Evolutionary conservation across 164 flowering plant species (phyloP).

Genomic region (Dillenia turbinata): DNA sequence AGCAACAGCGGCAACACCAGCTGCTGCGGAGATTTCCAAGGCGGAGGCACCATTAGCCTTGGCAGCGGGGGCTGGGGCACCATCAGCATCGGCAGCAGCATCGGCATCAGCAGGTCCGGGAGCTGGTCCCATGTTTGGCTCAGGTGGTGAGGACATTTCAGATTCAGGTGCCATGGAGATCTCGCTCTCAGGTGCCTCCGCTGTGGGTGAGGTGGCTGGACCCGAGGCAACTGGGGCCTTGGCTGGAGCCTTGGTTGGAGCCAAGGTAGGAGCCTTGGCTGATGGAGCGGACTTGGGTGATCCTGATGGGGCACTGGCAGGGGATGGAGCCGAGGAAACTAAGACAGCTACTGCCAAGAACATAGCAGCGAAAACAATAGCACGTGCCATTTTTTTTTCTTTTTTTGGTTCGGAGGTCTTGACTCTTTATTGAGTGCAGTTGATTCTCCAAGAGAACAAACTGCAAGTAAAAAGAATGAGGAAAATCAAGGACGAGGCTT

Average conservation of each 20-base stretch:
- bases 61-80: neutral
- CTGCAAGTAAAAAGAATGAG: too few species aligned
- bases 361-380: slow-evolving; percentile 26
- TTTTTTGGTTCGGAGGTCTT: too few species aligned
- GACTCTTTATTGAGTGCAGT: too few species aligned
- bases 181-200: neutral
- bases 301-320: too few species aligned
- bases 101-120: neutral
- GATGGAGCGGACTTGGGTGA: too few species aligned
- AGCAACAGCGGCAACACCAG: slow-evolving; percentile 14
- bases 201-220: too few species aligned
- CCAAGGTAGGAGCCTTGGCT: too few species aligned
- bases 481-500: too few species aligned
- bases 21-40: slow-evolving; percentile 14
- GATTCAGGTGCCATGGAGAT: neutral
- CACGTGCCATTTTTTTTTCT: slow-evolving; percentile 29
- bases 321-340: too few species aligned
- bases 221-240: too few species aligned
- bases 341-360: neutral
- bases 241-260: too few species aligned
- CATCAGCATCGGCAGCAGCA: neutral
- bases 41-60: slow-evolving; percentile 7
- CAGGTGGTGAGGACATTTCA: neutral
- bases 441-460: too few species aligned
- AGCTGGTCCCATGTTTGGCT: neutral